A percentile compares a stretch with the other conserved stretches of the same genome.
These are phyloP conservation scores for Peterozyma toletana DNA, from an alignment of 805 yeast genomes.

Conservation along the genomic window DNA sequence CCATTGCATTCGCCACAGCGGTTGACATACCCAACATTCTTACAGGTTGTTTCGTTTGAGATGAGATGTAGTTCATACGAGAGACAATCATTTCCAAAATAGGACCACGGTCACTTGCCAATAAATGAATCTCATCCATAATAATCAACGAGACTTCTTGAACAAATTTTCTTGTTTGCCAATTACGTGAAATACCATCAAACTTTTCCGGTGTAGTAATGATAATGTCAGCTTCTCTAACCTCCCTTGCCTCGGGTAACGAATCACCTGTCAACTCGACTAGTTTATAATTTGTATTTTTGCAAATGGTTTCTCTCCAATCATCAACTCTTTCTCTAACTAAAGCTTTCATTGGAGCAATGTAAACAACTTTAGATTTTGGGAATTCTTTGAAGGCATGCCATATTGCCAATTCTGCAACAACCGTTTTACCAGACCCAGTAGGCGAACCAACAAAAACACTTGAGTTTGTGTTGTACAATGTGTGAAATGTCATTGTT, in stretches of 20 bases:
- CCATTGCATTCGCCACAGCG: conserved; percentile 80
- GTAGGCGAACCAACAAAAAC: conserved; percentile 97
- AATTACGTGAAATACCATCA: conserved; percentile 81
- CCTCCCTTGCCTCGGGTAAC: conserved; percentile 60
- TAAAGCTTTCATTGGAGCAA: conserved; percentile 86
- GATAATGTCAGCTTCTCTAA: conserved; percentile 64
- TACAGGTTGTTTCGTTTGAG: conserved; percentile 52
- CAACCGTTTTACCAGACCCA: conserved; percentile 97
- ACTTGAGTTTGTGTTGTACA: conserved; percentile 72
- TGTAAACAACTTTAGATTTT: conserved; percentile 71
- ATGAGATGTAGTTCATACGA: conserved; percentile 68
- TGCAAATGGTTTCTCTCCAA: conserved; percentile 53
- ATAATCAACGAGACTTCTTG: conserved; percentile 69
- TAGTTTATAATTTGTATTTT: conserved; percentile 39
- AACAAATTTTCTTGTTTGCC: conserved; percentile 75
- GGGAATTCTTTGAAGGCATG: conserved; percentile 85
- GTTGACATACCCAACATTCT: conserved; percentile 75
- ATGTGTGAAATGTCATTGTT: conserved; percentile 89
- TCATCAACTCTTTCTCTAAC: conserved; percentile 81
- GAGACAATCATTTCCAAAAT: conserved; percentile 86
- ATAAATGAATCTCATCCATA: conserved; percentile 80
- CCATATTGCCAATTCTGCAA: conserved; percentile 96
- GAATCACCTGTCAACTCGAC: conserved; percentile 84
- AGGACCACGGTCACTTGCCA: conserved; percentile 84
- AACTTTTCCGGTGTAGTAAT: conserved; percentile 84